Conservation (phyloP, 331 rosid genomes). For the Malus hybrid region DNA sequence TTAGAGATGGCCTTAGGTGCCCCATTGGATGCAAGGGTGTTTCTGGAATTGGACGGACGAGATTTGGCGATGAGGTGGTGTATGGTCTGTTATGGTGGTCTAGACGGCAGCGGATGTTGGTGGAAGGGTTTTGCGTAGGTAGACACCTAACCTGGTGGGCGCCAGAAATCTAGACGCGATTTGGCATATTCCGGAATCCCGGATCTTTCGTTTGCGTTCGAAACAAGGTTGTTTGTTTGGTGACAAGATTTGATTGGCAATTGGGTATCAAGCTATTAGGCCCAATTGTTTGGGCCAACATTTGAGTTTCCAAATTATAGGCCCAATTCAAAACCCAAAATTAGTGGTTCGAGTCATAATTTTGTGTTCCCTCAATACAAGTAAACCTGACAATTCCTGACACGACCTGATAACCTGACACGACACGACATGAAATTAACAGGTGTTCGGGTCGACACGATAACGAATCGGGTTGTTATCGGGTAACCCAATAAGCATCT, state of each 20-base stretch:
- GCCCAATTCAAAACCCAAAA: not conserved
- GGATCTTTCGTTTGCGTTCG: not conserved
- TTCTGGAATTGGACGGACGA: not conserved
- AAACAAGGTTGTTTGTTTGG: not conserved
- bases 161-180: not conserved
- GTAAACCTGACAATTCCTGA: too few species aligned
- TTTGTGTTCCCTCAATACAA: too few species aligned
- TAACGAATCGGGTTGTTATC: too few species aligned
- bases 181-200: constrained; percentile 7
- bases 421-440: too few species aligned
- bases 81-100: not conserved
- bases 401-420: too few species aligned
- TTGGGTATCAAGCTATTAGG: not conserved
- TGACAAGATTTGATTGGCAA: not conserved
- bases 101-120: not conserved
- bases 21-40: not conserved
- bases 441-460: too few species aligned
- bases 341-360: too few species aligned
- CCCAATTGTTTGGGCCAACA: not conserved
- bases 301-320: not conserved
- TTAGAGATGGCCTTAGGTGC: not conserved
- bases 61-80: not conserved
- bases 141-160: constrained; percentile 20
- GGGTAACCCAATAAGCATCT: too few species aligned
- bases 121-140: not conserved